Evolutionary conservation across 371 early-diverging fungal genomes (phyloP).

Genomic region (Capniomyces stellatus): DNA sequence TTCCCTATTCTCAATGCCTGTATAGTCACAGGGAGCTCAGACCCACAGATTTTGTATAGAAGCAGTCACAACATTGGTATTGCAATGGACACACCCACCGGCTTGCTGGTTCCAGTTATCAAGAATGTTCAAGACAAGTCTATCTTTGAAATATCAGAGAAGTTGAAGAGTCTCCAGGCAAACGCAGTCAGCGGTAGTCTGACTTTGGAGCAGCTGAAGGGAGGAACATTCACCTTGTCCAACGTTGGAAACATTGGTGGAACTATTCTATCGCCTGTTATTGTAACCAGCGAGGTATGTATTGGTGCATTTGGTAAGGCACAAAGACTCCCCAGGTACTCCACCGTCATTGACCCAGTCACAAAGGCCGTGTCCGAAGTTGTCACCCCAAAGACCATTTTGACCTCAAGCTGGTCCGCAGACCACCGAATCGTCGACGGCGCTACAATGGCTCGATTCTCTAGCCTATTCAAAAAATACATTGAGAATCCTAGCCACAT

Average conservation of each 20-base stretch:
- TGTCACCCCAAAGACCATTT: slow-evolving; percentile 51
- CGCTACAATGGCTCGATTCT: slow-evolving; percentile 88
- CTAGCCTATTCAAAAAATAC: slow-evolving; percentile 60
- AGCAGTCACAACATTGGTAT: slow-evolving; percentile 78
- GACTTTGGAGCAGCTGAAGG: slow-evolving; percentile 47
- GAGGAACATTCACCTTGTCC: slow-evolving; percentile 80
- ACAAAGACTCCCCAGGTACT: slow-evolving; percentile 69
- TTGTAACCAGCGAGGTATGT: slow-evolving; percentile 72
- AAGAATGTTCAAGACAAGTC: slow-evolving; percentile 75
- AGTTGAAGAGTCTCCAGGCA: slow-evolving; percentile 58
- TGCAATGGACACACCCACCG: slow-evolving; percentile 92
- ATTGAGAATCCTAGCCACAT: slow-evolving; percentile 48
- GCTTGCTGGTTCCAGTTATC: slow-evolving; percentile 85
- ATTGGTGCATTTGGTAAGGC: slow-evolving; percentile 83
- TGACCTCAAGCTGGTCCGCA: slow-evolving; percentile 80
- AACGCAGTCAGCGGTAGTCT: slow-evolving; percentile 47
- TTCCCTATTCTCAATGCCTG: slow-evolving; percentile 82
- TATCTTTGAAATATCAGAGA: slow-evolving; percentile 78
- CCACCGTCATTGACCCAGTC: slow-evolving; percentile 27
- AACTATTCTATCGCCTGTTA: slow-evolving; percentile 71
- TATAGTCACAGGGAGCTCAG: slow-evolving; percentile 24
- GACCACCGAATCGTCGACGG: slow-evolving; percentile 97
- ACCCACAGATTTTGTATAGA: slow-evolving; percentile 47
- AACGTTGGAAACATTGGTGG: slow-evolving; percentile 94
- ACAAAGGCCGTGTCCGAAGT: slow-evolving; percentile 29